Base-by-base conservation (phyloP, 73 alveolate genomes). In the Blepharisma japonicum region DNA sequence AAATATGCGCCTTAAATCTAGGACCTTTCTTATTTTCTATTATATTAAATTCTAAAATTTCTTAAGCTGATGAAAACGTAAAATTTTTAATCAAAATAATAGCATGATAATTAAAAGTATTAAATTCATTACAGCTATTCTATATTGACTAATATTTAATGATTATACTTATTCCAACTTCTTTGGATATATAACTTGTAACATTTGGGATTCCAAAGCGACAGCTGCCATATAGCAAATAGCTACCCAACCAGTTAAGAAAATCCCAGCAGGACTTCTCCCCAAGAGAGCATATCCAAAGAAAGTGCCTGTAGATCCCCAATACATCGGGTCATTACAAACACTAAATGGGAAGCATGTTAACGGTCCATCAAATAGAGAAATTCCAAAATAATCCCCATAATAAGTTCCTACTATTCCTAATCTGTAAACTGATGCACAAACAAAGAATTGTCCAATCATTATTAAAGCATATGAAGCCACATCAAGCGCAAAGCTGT, bases 241-340 rank as follows among this genome's bases (percentile, higher is more conserved):
- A 14, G 46, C 46, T 61, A 61, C 23, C 74, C 74, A 61, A 5
- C 14, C 38, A 9, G 74, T 61, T 20, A 61, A 39, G 18, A 61
- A 9, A 25, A n/a, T 8, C 11, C 74, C 74, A 18, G 74, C 38
- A 18, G 50, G 47, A 4, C 74, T 61, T 61, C 49, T 18, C 47
- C 23, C 47, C 47, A 8, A 18, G 0, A 61, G 74, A 14, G 74
- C 74, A 14, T 14, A 14, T 9, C 74, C 74, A 25, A 61, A 61
- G 47, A 14, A 61, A 18, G 74, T 14, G 11, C 14, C 23, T 8
- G 49, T 61, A 39, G 47, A 14, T 61, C 74, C 74, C 74, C 74
- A 61, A 25, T 61, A 61, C 74, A 61, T 61, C 46, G 74, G 74
- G 47, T 61, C 74, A 25, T 14, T 18, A 18, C 38, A 18, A 18